Conservation (phyloP, 2,329 filamentous ascomycete genomes). For the Ophiostoma sp. region DNA sequence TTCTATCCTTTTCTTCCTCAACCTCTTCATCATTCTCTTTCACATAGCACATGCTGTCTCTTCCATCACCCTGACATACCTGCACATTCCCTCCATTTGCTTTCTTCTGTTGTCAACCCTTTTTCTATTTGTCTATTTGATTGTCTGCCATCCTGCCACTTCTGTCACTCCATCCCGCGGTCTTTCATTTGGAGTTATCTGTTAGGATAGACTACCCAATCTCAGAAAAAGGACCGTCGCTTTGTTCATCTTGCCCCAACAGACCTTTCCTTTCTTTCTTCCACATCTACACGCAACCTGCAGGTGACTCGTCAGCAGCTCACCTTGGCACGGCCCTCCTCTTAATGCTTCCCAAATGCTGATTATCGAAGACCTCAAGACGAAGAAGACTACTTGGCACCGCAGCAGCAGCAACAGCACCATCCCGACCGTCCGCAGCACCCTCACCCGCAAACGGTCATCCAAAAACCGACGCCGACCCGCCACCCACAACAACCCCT, state of each 20-base stretch:
- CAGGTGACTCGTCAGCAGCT: constrained; percentile 4
- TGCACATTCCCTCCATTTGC: constrained; percentile 1
- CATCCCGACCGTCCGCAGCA: constrained; percentile 19
- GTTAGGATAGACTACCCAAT: neutral
- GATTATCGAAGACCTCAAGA: constrained; percentile 49
- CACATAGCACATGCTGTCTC: neutral
- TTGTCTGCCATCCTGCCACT: neutral
- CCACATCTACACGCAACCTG: neutral
- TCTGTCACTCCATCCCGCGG: neutral
- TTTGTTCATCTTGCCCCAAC: neutral
- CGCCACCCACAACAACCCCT: constrained; percentile 28
- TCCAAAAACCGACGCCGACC: neutral
- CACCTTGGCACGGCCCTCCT: neutral
- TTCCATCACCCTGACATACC: neutral
- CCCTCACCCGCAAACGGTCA: neutral
- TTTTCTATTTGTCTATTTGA: constrained; percentile 5
- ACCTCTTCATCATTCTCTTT: neutral
- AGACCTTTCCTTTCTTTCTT: neutral
- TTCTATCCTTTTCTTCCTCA: neutral
- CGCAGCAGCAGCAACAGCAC: constrained; percentile 20
- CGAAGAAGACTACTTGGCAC: constrained; percentile 39
- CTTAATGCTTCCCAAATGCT: constrained; percentile 38
- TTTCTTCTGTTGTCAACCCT: neutral
- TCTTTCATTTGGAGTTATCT: neutral
- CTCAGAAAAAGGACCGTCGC: neutral